Conservation (phyloP, 805 yeast genomes). For the Monosporozyma aerobia region DNA sequence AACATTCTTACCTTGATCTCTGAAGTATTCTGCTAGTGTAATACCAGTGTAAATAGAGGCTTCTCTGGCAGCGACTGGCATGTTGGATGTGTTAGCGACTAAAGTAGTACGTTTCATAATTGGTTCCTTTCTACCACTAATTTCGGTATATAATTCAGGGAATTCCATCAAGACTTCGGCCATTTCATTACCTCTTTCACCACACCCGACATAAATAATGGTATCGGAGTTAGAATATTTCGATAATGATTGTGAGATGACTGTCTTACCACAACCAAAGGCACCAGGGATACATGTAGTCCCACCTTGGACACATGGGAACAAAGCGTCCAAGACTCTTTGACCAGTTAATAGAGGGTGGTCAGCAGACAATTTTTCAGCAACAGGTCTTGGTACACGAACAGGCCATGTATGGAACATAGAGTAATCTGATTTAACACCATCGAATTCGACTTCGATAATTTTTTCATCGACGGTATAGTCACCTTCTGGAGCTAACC, state of each 20-base stretch:
- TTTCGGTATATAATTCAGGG: conserved; percentile 92
- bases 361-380: conserved; percentile 88
- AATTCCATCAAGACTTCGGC: conserved; percentile 99
- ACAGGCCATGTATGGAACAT: conserved; percentile 99
- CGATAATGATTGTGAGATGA: conserved; percentile 93
- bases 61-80: conserved; percentile 99
- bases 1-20: conserved; percentile 99
- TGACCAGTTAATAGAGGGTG: conserved; percentile 96
- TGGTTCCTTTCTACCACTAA: conserved; percentile 90
- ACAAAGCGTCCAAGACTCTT: conserved; percentile 93
- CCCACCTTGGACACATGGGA: conserved; percentile 99
- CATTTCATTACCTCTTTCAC: conserved; percentile 99
- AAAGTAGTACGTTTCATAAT: conserved; percentile 98
- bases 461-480: conserved; percentile 85
- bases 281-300: conserved; percentile 99
- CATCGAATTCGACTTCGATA: conserved; percentile 91
- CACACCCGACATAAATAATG: conserved; percentile 89
- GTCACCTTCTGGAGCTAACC: conserved; percentile 82
- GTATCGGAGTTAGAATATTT: conserved; percentile 96
- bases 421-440: conserved; percentile 66
- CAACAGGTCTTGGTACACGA: conserved; percentile 97
- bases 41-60: conserved; percentile 99
- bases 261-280: conserved; percentile 98
- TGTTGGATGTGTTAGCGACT: conserved; percentile 97
- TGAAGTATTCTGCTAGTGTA: conserved; percentile 96